Evolutionary conservation across 768 basidiomycete species (phyloP).

Genomic region (Clitopilus passeckerianus): DNA sequence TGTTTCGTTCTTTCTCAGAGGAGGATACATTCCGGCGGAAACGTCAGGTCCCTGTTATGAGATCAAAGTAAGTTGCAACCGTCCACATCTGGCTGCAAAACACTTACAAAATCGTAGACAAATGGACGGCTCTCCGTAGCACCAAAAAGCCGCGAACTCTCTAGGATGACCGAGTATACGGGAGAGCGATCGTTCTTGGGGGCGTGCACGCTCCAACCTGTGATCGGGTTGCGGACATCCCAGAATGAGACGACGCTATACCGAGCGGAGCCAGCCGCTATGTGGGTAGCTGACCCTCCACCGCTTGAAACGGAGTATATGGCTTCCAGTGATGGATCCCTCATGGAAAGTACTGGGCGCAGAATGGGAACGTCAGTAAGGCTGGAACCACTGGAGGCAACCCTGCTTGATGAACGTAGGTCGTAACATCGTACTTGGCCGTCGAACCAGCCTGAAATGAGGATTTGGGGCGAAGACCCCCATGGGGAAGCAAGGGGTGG

Average conservation of each 20-base stretch:
- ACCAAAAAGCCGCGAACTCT: slow-evolving; percentile 77
- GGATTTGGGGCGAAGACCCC: slow-evolving; percentile 65
- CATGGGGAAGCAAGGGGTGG: slow-evolving; percentile 60
- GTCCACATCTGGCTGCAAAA: not conserved
- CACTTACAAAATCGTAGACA: slow-evolving; percentile 67
- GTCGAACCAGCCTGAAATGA: slow-evolving; percentile 84
- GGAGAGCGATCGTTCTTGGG: slow-evolving; percentile 78
- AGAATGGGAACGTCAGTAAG: slow-evolving; percentile 28
- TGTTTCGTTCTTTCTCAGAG: slow-evolving; percentile 23
- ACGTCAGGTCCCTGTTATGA: slow-evolving; percentile 50
- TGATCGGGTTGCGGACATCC: slow-evolving; percentile 61
- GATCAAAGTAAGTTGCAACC: not conserved
- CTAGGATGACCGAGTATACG: slow-evolving; percentile 68
- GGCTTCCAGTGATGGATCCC: slow-evolving; percentile 65
- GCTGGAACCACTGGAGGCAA: slow-evolving; percentile 5
- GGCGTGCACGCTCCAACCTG: slow-evolving; percentile 76
- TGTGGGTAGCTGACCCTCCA: slow-evolving; percentile 58
- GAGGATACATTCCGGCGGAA: slow-evolving; percentile 47
- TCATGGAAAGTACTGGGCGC: slow-evolving; percentile 53
- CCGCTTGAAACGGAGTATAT: slow-evolving; percentile 76
- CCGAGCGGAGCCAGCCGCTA: slow-evolving; percentile 74
- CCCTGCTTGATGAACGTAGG: slow-evolving; percentile 47
- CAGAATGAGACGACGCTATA: slow-evolving; percentile 79
- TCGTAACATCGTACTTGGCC: slow-evolving; percentile 72
- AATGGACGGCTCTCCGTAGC: slow-evolving; percentile 74